Conservation (phyloP, 441 rosid species). For the Euphorbia corollata region DNA sequence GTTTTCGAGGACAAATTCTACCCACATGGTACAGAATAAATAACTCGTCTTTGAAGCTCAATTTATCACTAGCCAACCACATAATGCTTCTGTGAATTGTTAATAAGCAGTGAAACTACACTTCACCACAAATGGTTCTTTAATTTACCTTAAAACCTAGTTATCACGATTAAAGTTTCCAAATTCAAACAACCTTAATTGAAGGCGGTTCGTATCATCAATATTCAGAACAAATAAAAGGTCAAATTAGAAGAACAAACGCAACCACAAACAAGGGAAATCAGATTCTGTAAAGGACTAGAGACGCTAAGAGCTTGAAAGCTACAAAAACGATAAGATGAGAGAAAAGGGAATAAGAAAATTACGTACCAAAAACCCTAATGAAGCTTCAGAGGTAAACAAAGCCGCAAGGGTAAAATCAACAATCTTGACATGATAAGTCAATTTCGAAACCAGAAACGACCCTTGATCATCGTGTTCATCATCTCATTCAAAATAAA, state of each 20-base stretch:
- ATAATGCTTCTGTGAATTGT: background rate
- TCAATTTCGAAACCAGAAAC: constrained; percentile 13
- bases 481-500: constrained; percentile 8
- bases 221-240: background rate
- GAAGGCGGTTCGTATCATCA: background rate
- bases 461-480: constrained; percentile 21
- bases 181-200: background rate
- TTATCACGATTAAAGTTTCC: background rate
- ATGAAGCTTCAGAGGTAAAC: constrained; percentile 17
- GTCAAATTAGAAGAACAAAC: constrained; percentile 4
- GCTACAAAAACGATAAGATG: background rate
- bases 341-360: background rate
- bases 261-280: constrained; percentile 15
- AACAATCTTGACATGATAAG: constrained; percentile 19
- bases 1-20: background rate
- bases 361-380: constrained; percentile 24
- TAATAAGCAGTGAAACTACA: background rate
- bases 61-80: background rate
- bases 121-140: background rate
- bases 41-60: background rate
- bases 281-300: constrained; percentile 1
- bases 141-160: background rate
- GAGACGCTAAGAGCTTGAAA: constrained; percentile 5
- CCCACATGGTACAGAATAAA: background rate
- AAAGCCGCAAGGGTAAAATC: constrained; percentile 9